phyloP scores from a whole-genome alignment of 768 basidiomycete genomes.

The Boletus rufocinnamomeus region DNA sequence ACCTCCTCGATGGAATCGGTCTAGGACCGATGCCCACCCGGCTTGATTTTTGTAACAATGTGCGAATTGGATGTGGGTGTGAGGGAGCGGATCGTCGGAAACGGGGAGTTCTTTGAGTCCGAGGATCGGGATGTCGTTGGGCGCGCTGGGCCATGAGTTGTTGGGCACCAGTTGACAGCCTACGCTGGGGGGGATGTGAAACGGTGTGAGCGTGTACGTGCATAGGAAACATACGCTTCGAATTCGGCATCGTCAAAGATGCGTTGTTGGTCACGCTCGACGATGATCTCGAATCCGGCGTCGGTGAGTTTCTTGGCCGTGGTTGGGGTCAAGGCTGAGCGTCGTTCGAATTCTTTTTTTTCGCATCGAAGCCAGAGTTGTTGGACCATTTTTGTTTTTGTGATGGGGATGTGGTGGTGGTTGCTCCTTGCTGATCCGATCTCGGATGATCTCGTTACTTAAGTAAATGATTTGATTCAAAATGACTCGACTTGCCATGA shows the following conservation, averaged over 20 bases:
- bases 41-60: slow-evolving; percentile 97
- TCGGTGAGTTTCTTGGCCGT: slow-evolving; percentile 87
- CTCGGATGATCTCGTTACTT: not conserved
- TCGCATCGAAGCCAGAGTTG: slow-evolving; percentile 95
- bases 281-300: slow-evolving; percentile 85
- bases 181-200: slow-evolving; percentile 50
- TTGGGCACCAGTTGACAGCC: slow-evolving; percentile 87
- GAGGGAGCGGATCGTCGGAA: slow-evolving; percentile 79
- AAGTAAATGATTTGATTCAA: too few relatives aligned
- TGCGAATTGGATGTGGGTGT: slow-evolving; percentile 97
- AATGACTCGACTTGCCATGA: too few relatives aligned
- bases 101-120: slow-evolving; percentile 95
- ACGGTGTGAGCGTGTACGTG: not conserved
- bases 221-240: slow-evolving; percentile 64
- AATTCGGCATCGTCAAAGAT: slow-evolving; percentile 95
- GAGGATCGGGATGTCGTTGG: slow-evolving; percentile 74
- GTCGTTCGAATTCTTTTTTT: slow-evolving; percentile 92
- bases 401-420: not conserved
- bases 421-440: too few relatives aligned
- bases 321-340: slow-evolving; percentile 90
- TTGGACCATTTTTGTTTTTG: slow-evolving; percentile 29
- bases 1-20: slow-evolving; percentile 79
- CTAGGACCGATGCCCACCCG: slow-evolving; percentile 86
- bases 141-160: slow-evolving; percentile 87
- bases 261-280: slow-evolving; percentile 91